phyloP scores from a whole-genome alignment of 2,329 filamentous ascomycete species.

The Cladophialophora psammophila region DNA sequence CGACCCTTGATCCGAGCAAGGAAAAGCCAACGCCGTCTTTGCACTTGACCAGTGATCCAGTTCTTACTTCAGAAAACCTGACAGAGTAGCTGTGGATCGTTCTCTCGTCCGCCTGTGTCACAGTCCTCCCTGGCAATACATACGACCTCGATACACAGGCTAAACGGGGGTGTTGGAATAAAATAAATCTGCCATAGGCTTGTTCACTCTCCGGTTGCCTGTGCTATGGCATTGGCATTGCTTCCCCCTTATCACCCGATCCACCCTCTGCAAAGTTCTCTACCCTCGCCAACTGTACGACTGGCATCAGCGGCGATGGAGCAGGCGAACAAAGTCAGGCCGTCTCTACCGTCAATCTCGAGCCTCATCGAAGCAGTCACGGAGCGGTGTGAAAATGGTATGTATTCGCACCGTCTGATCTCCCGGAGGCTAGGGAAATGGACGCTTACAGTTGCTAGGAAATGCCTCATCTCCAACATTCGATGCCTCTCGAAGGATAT shows the following conservation, averaged over 20 bases:
- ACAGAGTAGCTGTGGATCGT: not conserved
- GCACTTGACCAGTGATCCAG: not conserved
- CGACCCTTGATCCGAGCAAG: conserved; percentile 1
- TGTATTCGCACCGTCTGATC: conserved; percentile 10
- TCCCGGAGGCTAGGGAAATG: conserved; percentile 51
- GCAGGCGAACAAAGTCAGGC: conserved; percentile 63
- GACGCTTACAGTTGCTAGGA: conserved; percentile 37
- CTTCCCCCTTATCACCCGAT: conserved; percentile 33
- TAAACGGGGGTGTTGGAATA: not conserved
- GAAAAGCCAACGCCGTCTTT: not conserved
- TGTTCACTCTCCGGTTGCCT: conserved; percentile 1
- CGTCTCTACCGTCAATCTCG: conserved; percentile 91
- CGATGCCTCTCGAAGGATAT: conserved; percentile 42
- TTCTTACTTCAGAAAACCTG: not conserved
- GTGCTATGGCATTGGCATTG: conserved; percentile 39
- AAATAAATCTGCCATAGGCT: conserved; percentile 8
- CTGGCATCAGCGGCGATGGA: conserved; percentile 61
- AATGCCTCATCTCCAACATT: conserved; percentile 41
- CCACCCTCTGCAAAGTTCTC: conserved; percentile 33
- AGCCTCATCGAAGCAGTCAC: conserved; percentile 85
- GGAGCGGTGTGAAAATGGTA: conserved; percentile 39
- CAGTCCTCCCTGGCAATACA: not conserved
- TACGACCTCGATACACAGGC: not conserved
- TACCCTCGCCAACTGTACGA: conserved; percentile 26
- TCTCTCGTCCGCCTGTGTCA: not conserved